These are phyloP conservation scores for Pilaira anomala DNA, from an alignment of 192 early-diverging fungal species.

Conservation along the genomic window DNA sequence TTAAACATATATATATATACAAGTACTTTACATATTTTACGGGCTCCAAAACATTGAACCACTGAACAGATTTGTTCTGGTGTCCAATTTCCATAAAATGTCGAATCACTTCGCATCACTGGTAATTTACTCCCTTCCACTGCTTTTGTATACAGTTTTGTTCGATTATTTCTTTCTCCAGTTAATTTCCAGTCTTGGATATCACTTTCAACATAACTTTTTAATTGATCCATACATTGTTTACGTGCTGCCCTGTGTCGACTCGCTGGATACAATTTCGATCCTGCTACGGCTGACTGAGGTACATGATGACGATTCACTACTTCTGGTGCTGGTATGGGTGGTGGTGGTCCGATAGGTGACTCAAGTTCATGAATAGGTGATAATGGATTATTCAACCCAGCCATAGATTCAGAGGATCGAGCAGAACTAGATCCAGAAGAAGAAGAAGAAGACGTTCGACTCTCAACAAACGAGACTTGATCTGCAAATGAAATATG, in stretches of 20 bases:
- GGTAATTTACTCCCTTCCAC: slow-evolving; percentile 38
- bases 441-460: not conserved
- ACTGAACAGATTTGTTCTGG: slow-evolving; percentile 47
- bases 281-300: slow-evolving; percentile 7
- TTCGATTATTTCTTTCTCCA: slow-evolving; percentile 27
- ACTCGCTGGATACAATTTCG: slow-evolving; percentile 34
- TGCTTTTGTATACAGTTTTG: slow-evolving; percentile 38
- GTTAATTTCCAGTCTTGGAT: slow-evolving; percentile 40
- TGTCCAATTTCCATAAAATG: slow-evolving; percentile 39
- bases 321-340: no score
- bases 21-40: slow-evolving; percentile 34
- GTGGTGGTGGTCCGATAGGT: no score
- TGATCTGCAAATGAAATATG: slow-evolving; percentile 19
- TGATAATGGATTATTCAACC: not conserved
- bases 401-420: no score
- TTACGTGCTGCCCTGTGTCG: slow-evolving; percentile 36
- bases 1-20: not conserved
- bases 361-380: no score
- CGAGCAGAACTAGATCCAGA: slow-evolving; percentile 10
- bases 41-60: slow-evolving; percentile 40
- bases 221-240: slow-evolving; percentile 32
- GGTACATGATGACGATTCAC: not conserved
- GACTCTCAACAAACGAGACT: not conserved
- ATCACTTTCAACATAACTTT: slow-evolving; percentile 32
- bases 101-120: slow-evolving; percentile 41